phyloP scores from a whole-genome alignment of 1,284 basidiomycete species.

The Cutaneotrichosporon arboriforme region DNA sequence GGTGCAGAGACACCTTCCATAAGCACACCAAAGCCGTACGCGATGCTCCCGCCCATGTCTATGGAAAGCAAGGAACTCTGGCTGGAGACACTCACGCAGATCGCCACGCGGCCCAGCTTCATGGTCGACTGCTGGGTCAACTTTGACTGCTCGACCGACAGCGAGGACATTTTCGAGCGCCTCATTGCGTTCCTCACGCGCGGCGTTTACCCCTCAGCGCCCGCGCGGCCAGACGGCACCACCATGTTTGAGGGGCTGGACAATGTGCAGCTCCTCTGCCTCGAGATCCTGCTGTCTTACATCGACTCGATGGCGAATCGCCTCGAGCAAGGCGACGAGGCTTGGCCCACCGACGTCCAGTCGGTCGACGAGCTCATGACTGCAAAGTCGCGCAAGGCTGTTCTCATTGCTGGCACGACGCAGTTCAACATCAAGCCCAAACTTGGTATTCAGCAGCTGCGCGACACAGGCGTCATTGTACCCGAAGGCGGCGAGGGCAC shows the following conservation, averaged over 20 bases:
- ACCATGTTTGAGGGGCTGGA: constrained; percentile 57
- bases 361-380: constrained; percentile 59
- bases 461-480: constrained; percentile 75
- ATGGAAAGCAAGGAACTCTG: constrained; percentile 86
- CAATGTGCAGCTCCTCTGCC: constrained; percentile 75
- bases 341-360: constrained; percentile 59
- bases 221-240: constrained; percentile 33
- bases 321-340: constrained; percentile 59
- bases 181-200: constrained; percentile 84
- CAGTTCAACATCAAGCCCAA: constrained; percentile 97
- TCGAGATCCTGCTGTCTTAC: constrained; percentile 82
- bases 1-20: constrained; percentile 16
- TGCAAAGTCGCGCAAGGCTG: constrained; percentile 77
- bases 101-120: constrained; percentile 66
- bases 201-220: constrained; percentile 65
- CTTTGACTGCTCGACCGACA: constrained; percentile 95
- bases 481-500: constrained; percentile 32
- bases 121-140: constrained; percentile 95
- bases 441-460: constrained; percentile 79
- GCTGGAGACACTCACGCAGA: constrained; percentile 77
- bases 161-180: constrained; percentile 90
- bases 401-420: constrained; percentile 75
- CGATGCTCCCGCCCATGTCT: constrained; percentile 57
- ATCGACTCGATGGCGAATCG: constrained; percentile 84
- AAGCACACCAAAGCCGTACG: constrained; percentile 35